A percentile compares a stretch with the other conserved stretches of the same genome.
Conservation (phyloP, 2,329 filamentous ascomycete species). For the Microsporum canis region DNA sequence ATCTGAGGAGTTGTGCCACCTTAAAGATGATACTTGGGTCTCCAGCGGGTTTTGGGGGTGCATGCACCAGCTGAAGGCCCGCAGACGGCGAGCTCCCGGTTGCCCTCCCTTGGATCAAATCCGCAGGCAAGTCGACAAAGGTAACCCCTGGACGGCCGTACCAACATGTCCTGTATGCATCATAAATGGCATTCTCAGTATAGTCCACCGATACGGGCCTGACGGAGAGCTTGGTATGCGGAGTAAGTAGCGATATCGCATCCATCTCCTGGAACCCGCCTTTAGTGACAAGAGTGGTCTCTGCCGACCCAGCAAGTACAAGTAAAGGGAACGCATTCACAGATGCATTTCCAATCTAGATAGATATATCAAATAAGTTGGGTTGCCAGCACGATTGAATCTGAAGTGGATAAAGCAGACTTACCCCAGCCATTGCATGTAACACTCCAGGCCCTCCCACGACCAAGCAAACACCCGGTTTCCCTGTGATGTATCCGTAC, state of each 20-base stretch:
- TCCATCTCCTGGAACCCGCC: conserved; percentile 50
- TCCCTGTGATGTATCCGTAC: conserved; percentile 48
- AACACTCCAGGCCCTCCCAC: conserved; percentile 49
- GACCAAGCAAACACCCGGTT: conserved; percentile 46
- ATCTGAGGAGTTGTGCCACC: conserved; percentile 36
- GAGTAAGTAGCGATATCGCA: conserved; percentile 41
- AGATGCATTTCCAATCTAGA: conserved; percentile 39
- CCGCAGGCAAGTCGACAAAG: conserved; percentile 46
- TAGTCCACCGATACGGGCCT: conserved; percentile 37
- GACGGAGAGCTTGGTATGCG: conserved; percentile 43
- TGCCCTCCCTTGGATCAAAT: conserved; percentile 40
- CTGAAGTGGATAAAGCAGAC: conserved; percentile 14
- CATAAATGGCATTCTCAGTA: conserved; percentile 38
- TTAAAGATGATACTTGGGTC: conserved; percentile 35
- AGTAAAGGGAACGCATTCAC: conserved; percentile 47
- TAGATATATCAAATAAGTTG: background rate
- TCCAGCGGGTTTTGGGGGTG: conserved; percentile 35
- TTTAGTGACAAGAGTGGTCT: conserved; percentile 42
- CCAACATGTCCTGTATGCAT: conserved; percentile 43
- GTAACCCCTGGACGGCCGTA: conserved; percentile 44
- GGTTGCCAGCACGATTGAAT: background rate
- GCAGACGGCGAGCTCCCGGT: conserved; percentile 17
- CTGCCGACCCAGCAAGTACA: conserved; percentile 44
- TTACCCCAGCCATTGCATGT: conserved; percentile 46
- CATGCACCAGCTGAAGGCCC: conserved; percentile 23